A percentile compares a stretch with the other conserved stretches of the same genome.
These are phyloP conservation scores for Lactarius evosmus DNA, from an alignment of 768 basidiomycete genomes.

Conservation along the genomic window DNA sequence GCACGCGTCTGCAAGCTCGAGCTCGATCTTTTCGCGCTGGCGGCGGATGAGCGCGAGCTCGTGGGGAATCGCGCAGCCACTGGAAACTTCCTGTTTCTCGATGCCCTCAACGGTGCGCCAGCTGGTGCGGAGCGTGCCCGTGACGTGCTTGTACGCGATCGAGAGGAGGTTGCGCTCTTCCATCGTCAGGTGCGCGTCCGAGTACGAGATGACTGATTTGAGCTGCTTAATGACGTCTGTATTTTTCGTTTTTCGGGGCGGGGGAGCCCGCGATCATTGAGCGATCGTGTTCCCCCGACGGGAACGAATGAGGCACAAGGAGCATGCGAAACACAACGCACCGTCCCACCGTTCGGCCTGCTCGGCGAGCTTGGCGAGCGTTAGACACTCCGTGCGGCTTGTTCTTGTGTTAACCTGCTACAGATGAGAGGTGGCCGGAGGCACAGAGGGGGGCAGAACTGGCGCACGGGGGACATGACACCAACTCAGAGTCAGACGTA, in stretches of 20 bases:
- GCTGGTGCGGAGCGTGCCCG: slow-evolving; percentile 75
- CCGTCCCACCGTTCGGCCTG: slow-evolving; percentile 90
- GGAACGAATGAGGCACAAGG: background rate
- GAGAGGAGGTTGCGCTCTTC: slow-evolving; percentile 90
- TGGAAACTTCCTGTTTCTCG: slow-evolving; percentile 59
- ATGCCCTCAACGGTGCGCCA: slow-evolving; percentile 80
- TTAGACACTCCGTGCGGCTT: slow-evolving; percentile 39
- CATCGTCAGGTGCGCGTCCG: slow-evolving; percentile 65
- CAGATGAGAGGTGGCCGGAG: slow-evolving; percentile 7
- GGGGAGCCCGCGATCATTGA: background rate
- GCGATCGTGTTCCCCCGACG: background rate
- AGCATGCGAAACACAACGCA: slow-evolving; percentile 33
- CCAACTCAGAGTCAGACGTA: background rate
- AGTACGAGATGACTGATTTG: slow-evolving; percentile 66
- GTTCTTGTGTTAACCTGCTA: slow-evolving; percentile 26
- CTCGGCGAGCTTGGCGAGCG: slow-evolving; percentile 79
- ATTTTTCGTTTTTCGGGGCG: slow-evolving; percentile 30
- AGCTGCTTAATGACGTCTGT: slow-evolving; percentile 78
- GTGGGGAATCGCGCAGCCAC: slow-evolving; percentile 44
- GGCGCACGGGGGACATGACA: slow-evolving; percentile 26
- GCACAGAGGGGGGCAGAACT: background rate
- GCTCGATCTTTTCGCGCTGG: slow-evolving; percentile 73
- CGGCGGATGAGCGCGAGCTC: slow-evolving; percentile 66
- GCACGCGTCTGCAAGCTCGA: slow-evolving; percentile 72
- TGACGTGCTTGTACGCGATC: slow-evolving; percentile 88